Evolutionary conservation across 768 basidiomycete genomes (phyloP).

Genomic region (Naganishia friedmannii): DNA sequence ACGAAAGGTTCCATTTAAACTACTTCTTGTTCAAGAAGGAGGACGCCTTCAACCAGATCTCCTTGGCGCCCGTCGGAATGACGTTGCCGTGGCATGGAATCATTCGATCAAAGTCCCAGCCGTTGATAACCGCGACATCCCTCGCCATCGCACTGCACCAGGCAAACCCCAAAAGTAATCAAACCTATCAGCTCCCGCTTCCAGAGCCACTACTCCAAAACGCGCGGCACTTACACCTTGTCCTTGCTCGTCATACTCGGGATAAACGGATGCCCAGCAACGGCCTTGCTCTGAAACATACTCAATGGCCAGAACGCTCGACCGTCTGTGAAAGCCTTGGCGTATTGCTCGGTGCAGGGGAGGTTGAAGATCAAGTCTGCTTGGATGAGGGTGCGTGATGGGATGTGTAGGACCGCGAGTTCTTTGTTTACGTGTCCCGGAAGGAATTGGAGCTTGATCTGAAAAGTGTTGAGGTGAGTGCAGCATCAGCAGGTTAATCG

Average conservation of each 20-base stretch:
- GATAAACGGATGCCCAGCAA: conserved; percentile 37
- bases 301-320: conserved; percentile 28
- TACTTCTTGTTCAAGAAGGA: conserved; percentile 11
- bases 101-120: conserved; percentile 57
- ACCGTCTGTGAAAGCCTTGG: conserved; percentile 42
- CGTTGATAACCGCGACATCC: conserved; percentile 64
- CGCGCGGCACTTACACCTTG: conserved; percentile 44
- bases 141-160: conserved; percentile 58
- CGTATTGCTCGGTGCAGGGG: conserved; percentile 69
- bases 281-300: conserved; percentile 36
- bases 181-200: background rate
- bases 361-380: conserved; percentile 84
- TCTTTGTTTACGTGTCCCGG: conserved; percentile 68
- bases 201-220: background rate
- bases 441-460: conserved; percentile 57
- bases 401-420: conserved; percentile 72
- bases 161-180: background rate
- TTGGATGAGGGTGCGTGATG: conserved; percentile 69
- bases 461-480: background rate
- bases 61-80: conserved; percentile 63
- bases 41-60: conserved; percentile 54
- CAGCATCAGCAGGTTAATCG: background rate
- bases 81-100: conserved; percentile 59
- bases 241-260: conserved; percentile 45
- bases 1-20: background rate